Percentiles rank a stretch among this genome's conserved stretches.
Evolutionary conservation across 1,284 basidiomycete species (phyloP).

Genomic region (Melampsora larici-populina): DNA sequence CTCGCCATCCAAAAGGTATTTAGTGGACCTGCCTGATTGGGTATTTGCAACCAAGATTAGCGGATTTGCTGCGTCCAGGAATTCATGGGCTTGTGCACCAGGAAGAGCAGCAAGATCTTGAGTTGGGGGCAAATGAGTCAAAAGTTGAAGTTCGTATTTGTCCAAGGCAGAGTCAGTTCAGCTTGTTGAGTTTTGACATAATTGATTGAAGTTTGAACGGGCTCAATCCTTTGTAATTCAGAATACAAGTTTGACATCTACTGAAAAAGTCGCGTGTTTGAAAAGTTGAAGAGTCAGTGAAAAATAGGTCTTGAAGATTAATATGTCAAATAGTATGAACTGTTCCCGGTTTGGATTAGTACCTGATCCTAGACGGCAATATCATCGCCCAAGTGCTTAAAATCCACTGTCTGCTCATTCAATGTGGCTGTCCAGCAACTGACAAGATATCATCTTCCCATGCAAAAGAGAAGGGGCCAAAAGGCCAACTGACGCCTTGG

Average conservation of each 20-base stretch:
- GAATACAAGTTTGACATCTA: slow-evolving; percentile 75
- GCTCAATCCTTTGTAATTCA: slow-evolving; percentile 64
- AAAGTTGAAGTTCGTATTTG: slow-evolving; percentile 79
- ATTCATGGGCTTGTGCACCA: slow-evolving; percentile 17
- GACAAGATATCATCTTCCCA: slow-evolving; percentile 92
- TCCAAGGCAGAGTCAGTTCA: slow-evolving; percentile 75
- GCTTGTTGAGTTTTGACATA: slow-evolving; percentile 91
- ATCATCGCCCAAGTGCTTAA: slow-evolving; percentile 81
- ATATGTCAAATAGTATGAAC: not conserved
- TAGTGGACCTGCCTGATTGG: too few species aligned
- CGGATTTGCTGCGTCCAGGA: too few species aligned
- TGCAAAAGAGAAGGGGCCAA: slow-evolving; percentile 63
- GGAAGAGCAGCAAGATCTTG: slow-evolving; percentile 57
- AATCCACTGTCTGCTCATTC: slow-evolving; percentile 79
- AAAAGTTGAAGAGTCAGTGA: too few species aligned
- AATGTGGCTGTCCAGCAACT: slow-evolving; percentile 85
- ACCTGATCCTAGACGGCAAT: slow-evolving; percentile 92
- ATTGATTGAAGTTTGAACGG: slow-evolving; percentile 63
- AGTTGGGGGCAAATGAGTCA: slow-evolving; percentile 55
- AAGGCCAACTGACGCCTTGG: slow-evolving; percentile 57
- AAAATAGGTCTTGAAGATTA: not conserved
- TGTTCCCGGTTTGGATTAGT: slow-evolving; percentile 82
- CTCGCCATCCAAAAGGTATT: too few species aligned
- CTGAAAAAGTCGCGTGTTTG: too few species aligned
- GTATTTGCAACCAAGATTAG: too few species aligned